phyloP scores from a whole-genome alignment of 495 filamentous ascomycete genomes.

The Hypomontagnella submonticulosa region DNA sequence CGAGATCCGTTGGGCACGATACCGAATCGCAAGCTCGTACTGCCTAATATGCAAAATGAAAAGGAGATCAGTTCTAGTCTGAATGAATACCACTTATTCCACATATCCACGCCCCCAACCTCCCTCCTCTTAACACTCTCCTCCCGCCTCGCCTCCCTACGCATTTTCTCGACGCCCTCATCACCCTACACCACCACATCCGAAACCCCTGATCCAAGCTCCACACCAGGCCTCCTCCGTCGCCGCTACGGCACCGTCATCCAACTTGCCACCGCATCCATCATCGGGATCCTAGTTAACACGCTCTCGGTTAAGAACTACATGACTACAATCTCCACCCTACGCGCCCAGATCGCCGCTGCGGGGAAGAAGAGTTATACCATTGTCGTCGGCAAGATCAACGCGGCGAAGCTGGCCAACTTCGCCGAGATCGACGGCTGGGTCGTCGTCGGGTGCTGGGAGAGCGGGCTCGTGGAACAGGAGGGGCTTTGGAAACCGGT shows the following conservation, averaged over 20 bases:
- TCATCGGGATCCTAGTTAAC: constrained; percentile 95
- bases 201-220: constrained; percentile 46
- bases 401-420: constrained; percentile 95
- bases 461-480: constrained; percentile 86
- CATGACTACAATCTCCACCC: constrained; percentile 77
- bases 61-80: constrained; percentile 54
- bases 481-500: constrained; percentile 84
- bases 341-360: constrained; percentile 73
- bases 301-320: constrained; percentile 93
- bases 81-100: constrained; percentile 81
- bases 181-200: constrained; percentile 62
- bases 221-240: constrained; percentile 67
- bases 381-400: constrained; percentile 95
- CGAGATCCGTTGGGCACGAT: constrained; percentile 83
- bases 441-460: constrained; percentile 99
- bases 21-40: constrained; percentile 76
- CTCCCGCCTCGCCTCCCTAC: constrained; percentile 79
- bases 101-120: constrained; percentile 86
- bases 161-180: constrained; percentile 75
- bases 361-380: constrained; percentile 94
- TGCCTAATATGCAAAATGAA: constrained; percentile 6
- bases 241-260: constrained; percentile 89
- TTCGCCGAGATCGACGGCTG: constrained; percentile 94
- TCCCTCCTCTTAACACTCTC: constrained; percentile 87
- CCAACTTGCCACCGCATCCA: constrained; percentile 78